phyloP scores from a whole-genome alignment of 2,329 filamentous ascomycete genomes.

The Raffaelea arxii region DNA sequence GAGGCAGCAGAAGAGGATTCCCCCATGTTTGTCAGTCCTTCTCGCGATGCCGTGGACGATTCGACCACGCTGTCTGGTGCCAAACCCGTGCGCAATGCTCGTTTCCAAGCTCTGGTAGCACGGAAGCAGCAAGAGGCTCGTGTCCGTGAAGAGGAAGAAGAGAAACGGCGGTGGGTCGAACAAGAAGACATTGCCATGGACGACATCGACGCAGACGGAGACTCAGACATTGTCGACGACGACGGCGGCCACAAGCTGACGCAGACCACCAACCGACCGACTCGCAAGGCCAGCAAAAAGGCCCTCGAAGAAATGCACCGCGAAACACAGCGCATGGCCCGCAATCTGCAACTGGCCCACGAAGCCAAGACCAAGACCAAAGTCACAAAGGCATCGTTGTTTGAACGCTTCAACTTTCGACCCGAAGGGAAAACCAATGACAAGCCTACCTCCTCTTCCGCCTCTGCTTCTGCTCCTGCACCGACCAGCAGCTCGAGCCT shows the following conservation, averaged over 20 bases:
- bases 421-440: constrained; percentile 23
- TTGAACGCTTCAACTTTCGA: constrained; percentile 74
- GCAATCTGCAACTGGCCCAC: constrained; percentile 85
- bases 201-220: constrained; percentile 37
- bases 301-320: constrained; percentile 90
- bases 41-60: constrained; percentile 19
- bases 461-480: constrained; percentile 3
- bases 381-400: constrained; percentile 71
- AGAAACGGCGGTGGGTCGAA: constrained; percentile 24
- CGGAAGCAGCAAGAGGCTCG: constrained; percentile 63
- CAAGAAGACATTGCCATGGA: constrained; percentile 27
- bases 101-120: constrained; percentile 63
- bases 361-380: constrained; percentile 87
- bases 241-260: constrained; percentile 57
- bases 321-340: constrained; percentile 83
- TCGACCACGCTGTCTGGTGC: constrained; percentile 35
- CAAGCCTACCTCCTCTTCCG: constrained; percentile 13
- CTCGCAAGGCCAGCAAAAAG: constrained; percentile 86
- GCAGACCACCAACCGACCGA: constrained; percentile 42
- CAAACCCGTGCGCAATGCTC: constrained; percentile 37
- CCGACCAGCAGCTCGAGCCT: constrained; percentile 48
- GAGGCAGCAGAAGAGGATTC: constrained; percentile 24
- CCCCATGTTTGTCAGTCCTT: constrained; percentile 48
- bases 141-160: constrained; percentile 53
- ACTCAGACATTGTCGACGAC: constrained; percentile 49